phyloP scores from a whole-genome alignment of 345 rosid species.

The Euclidium syriacum region DNA sequence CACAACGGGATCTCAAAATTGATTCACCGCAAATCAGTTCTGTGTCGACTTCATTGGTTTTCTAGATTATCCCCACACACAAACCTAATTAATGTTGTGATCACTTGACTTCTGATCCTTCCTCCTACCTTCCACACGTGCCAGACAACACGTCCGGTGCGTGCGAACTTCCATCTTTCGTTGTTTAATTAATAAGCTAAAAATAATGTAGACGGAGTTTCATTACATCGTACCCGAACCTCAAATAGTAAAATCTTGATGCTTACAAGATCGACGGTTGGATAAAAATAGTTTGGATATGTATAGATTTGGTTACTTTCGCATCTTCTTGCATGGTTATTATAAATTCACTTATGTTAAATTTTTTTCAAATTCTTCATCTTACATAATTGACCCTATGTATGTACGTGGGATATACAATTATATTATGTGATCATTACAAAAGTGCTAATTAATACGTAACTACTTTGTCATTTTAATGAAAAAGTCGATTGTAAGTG shows the following conservation, averaged over 20 bases:
- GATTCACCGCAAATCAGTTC: conserved; percentile 47
- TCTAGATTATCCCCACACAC: conserved; percentile 15
- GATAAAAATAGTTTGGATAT: neutral
- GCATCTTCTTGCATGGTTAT: neutral
- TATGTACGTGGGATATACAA: neutral
- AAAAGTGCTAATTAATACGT: neutral
- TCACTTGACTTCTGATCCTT: conserved; percentile 9
- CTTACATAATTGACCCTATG: neutral
- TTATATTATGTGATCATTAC: neutral
- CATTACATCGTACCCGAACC: conserved; percentile 17
- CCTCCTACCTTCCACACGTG: conserved; percentile 12
- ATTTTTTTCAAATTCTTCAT: neutral
- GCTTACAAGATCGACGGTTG: neutral
- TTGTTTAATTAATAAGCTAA: neutral
- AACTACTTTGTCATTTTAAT: neutral
- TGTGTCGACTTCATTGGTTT: conserved; percentile 47
- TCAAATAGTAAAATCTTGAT: conserved; percentile 19
- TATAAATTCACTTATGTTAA: neutral
- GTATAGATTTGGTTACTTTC: neutral
- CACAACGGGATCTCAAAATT: conserved; percentile 35
- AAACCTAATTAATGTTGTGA: conserved; percentile 30
- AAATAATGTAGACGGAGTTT: neutral
- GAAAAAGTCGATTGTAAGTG: conserved; percentile 1
- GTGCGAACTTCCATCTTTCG: conserved; percentile 27
- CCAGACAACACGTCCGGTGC: conserved; percentile 18